Evolutionary conservation across 2,329 filamentous ascomycete genomes (phyloP), one percentile per base, ranked within the genome.

Genomic region (Alternaria consortialis): DNA sequence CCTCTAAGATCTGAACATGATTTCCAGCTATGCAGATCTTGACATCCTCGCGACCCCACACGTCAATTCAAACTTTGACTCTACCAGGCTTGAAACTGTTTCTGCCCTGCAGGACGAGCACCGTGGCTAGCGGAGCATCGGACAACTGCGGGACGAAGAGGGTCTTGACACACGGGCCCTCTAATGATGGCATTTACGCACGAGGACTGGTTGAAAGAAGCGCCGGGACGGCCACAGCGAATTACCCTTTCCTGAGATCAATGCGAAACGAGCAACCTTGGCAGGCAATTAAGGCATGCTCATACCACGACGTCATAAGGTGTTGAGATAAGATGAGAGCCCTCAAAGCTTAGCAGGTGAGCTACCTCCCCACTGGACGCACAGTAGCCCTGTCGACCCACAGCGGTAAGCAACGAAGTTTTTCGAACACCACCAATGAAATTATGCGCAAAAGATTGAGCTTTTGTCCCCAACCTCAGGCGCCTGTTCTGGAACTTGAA

Each of bases 21-120:
- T 17, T 17, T 25, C 25, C 23, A 43, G 23, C 44, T 29, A 43
- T 8, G 39, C 44, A 43, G 40, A 48, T 54, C 42, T 52, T 39
- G 57, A 58, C 60, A 52, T 34, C 58, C 64, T 57, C 56, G 59
- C 54, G 48, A 57, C 54, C 42, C 57, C 66, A 68, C 52, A 42
- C 44, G 51, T 60, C 54, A 53, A 46, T 55, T 42, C 55, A 39
- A 60, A 58, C 39, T 60, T 31, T 53, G 39, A 56, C 48, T 52
- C 7, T 29, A 55, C 57, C 17, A 42, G 34, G 15, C 29, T 42
- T 32, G 23, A 31, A 58, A 55, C 25, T 53, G 43, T 43, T 27
- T 50, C 32, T 48, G 39, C 29, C 40, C 29, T 46, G 40, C 36
- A 34, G n/a, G 36, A 47, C 23, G 23, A 50, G 23, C 37, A 53